A percentile compares a stretch with the other conserved stretches of the same genome.
Conservation (phyloP, 1,139 yeast species). For the Debaryomyces fabryi region DNA sequence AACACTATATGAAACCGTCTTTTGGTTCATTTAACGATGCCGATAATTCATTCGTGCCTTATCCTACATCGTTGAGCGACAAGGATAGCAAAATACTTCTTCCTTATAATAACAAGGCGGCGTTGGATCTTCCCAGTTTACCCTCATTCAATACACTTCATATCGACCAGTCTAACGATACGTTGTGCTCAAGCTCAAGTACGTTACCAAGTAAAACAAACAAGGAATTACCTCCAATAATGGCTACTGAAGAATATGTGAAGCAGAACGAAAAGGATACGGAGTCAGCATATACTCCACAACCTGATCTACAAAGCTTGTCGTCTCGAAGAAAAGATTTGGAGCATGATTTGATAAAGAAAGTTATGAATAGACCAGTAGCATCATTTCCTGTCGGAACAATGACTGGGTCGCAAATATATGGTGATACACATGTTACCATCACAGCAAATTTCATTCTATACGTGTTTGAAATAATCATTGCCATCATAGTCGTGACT, state of each 20-base stretch:
- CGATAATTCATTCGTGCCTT: conserved; percentile 16
- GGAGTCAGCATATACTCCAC: conserved; percentile 6
- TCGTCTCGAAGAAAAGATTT: conserved; percentile 29
- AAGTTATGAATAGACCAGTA: conserved; percentile 43
- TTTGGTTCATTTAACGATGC: conserved; percentile 12
- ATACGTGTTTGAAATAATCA: conserved; percentile 38
- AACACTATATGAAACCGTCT: conserved; percentile 23
- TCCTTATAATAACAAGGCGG: conserved; percentile 13
- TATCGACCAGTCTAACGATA: conserved; percentile 16
- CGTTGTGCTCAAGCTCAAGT: conserved; percentile 9
- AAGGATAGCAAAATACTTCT: background rate
- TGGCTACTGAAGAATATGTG: conserved; percentile 19
- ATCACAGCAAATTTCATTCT: conserved; percentile 36
- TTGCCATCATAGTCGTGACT: conserved; percentile 36
- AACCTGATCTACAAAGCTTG: conserved; percentile 20
- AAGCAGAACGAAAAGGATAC: background rate
- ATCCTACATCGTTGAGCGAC: conserved; percentile 16
- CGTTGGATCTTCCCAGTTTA: conserved; percentile 16
- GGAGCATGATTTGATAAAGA: conserved; percentile 34
- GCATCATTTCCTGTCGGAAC: conserved; percentile 16
- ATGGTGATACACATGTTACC: conserved; percentile 21
- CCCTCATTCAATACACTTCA: conserved; percentile 12
- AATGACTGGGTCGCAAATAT: conserved; percentile 17
- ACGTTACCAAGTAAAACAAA: conserved; percentile 10
- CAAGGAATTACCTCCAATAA: conserved; percentile 26